Conservation (phyloP, 768 basidiomycete genomes). For the Suillus sp. region DNA sequence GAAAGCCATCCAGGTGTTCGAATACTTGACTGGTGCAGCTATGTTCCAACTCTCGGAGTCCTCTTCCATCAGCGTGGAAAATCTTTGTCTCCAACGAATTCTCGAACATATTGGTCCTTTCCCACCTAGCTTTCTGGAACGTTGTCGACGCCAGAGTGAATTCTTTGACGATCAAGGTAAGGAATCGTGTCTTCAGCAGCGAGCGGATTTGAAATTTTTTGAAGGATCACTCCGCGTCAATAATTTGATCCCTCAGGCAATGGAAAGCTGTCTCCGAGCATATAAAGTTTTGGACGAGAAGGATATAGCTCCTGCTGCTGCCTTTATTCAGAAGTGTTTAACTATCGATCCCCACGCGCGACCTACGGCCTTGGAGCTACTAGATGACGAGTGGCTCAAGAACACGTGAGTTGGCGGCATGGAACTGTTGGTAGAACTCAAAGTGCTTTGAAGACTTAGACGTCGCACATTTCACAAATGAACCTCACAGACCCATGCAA, state of each 20-base stretch:
- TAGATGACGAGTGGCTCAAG: neutral
- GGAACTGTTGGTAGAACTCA: neutral
- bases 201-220: no score
- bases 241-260: neutral
- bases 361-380: neutral
- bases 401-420: neutral
- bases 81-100: slow-evolving; percentile 21
- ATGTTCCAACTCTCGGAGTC: slow-evolving; percentile 8
- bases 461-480: no score
- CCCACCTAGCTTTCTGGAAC: slow-evolving; percentile 20
- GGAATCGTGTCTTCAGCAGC: neutral
- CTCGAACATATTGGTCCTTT: slow-evolving; percentile 23
- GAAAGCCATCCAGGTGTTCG: slow-evolving; percentile 11
- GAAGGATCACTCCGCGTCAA: neutral
- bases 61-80: neutral
- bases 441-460: neutral
- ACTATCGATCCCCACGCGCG: neutral
- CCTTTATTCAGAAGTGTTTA: slow-evolving; percentile 1
- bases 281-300: neutral
- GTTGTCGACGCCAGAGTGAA: slow-evolving; percentile 15
- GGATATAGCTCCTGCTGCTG: neutral
- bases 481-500: no score
- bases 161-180: slow-evolving; percentile 14
- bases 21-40: slow-evolving; percentile 12
- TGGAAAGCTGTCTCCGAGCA: slow-evolving; percentile 1